Conservation (phyloP, 1,284 basidiomycete species). For the Coriolopsis trogii region DNA sequence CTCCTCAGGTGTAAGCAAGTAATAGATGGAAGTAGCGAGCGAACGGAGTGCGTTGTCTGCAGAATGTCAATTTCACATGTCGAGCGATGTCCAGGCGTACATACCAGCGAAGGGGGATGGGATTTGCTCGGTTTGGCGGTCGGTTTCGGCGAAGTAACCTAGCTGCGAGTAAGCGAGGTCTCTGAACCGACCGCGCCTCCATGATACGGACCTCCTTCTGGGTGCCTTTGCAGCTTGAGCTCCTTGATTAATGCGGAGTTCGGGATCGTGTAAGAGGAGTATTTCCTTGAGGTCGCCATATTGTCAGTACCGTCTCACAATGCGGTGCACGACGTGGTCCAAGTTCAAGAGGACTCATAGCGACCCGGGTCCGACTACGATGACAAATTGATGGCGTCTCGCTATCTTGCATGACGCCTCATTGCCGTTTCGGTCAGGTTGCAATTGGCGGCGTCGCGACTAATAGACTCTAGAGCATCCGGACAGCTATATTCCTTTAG, state of each 20-base stretch:
- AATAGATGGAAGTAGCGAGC: constrained; percentile 48
- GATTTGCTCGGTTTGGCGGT: constrained; percentile 35
- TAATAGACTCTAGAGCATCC: too few relatives aligned
- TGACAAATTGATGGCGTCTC: too few relatives aligned
- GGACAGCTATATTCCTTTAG: too few relatives aligned
- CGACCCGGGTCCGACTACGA: too few relatives aligned
- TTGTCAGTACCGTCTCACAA: not conserved
- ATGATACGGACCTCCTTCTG: constrained; percentile 38
- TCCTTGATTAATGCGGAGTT: constrained; percentile 36
- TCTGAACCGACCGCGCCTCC: not conserved
- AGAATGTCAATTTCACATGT: not conserved
- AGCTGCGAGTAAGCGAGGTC: not conserved
- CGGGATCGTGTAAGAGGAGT: constrained; percentile 25
- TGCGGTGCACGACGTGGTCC: not conserved
- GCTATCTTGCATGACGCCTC: too few relatives aligned
- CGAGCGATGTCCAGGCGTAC: constrained; percentile 17
- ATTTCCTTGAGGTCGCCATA: not conserved
- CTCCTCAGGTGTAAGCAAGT: constrained; percentile 45
- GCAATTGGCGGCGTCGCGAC: too few relatives aligned
- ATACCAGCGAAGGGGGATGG: constrained; percentile 44
- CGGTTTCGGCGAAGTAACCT: constrained; percentile 47
- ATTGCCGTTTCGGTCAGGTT: too few relatives aligned
- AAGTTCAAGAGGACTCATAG: not conserved
- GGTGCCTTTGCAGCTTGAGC: constrained; percentile 37
- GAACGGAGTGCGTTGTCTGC: constrained; percentile 34